Percentiles rank a stretch among this genome's conserved stretches.
Evolutionary conservation across 177 flowering plant species (phyloP).

Genomic region (Telopea speciosissima): DNA sequence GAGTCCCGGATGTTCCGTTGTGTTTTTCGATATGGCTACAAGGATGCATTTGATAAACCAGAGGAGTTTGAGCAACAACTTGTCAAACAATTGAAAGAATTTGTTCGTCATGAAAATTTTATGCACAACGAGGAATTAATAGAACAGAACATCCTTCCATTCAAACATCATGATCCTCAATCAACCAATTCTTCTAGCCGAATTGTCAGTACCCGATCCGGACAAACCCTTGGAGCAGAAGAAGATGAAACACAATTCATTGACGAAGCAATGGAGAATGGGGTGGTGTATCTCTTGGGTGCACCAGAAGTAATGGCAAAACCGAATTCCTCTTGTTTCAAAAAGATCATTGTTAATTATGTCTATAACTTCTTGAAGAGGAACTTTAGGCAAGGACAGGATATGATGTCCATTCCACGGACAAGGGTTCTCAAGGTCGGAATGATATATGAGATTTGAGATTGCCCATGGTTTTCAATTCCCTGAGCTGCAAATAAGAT

Average conservation of each 20-base stretch:
- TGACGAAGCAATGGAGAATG: not conserved
- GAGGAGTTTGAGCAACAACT: slow-evolving; percentile 42
- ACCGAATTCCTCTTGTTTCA: slow-evolving; percentile 8
- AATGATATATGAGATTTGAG: slow-evolving; percentile 23
- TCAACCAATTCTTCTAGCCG: slow-evolving; percentile 17
- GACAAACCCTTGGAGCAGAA: slow-evolving; percentile 13
- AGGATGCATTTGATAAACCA: slow-evolving; percentile 32
- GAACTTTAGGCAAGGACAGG: not conserved
- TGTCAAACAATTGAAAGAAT: slow-evolving; percentile 39
- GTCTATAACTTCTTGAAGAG: slow-evolving; percentile 16
- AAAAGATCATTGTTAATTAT: slow-evolving; percentile 18
- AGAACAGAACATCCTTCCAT: slow-evolving; percentile 13
- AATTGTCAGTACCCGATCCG: slow-evolving; percentile 5
- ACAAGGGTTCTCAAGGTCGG: slow-evolving; percentile 26
- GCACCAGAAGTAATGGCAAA: slow-evolving; percentile 23
- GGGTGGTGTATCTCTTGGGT: slow-evolving; percentile 29
- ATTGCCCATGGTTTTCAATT: too few relatives aligned
- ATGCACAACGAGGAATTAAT: slow-evolving; percentile 23
- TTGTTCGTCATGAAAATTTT: slow-evolving; percentile 33
- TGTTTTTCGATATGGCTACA: slow-evolving; percentile 58
- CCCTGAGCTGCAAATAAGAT: too few relatives aligned
- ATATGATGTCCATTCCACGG: slow-evolving; percentile 13
- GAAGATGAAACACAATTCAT: not conserved
- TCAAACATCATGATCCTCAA: slow-evolving; percentile 30
- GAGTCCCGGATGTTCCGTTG: slow-evolving; percentile 58